Percentiles rank a stretch among this genome's conserved stretches.
These are phyloP conservation scores for Thelephora ganbajun DNA, from an alignment of 768 basidiomycete species.

Conservation along the genomic window DNA sequence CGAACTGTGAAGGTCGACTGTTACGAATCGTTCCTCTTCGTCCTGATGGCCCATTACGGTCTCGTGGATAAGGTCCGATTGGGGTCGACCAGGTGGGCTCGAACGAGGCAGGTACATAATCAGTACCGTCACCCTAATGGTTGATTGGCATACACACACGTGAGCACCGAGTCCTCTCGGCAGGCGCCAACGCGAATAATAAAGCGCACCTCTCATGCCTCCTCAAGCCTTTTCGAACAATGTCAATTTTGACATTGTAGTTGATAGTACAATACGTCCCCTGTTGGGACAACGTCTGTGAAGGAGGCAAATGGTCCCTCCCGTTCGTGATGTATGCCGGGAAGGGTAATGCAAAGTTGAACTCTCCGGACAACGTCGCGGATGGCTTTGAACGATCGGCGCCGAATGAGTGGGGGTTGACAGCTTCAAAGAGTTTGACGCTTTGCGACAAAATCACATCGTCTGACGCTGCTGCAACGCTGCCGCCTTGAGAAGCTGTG, in stretches of 20 bases:
- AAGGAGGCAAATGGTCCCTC: constrained; percentile 23
- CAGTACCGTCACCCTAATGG: constrained; percentile 12
- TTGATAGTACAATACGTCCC: constrained; percentile 18
- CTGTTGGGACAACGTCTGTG: constrained; percentile 19
- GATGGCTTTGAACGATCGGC: not conserved
- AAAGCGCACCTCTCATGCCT: constrained; percentile 24
- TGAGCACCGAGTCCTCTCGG: not conserved
- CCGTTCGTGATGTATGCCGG: constrained; percentile 20
- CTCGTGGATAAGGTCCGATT: constrained; percentile 18
- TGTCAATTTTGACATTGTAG: constrained; percentile 24
- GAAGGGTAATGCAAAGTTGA: constrained; percentile 25
- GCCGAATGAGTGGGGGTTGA: constrained; percentile 4
- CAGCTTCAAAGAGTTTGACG: constrained; percentile 15
- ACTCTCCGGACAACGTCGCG: constrained; percentile 11
- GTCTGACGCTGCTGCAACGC: constrained; percentile 13
- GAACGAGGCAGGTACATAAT: constrained; percentile 31
- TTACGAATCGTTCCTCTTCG: constrained; percentile 19
- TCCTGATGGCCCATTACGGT: constrained; percentile 11
- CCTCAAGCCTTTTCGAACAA: constrained; percentile 25
- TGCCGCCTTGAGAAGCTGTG: constrained; percentile 17
- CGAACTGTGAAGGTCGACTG: constrained; percentile 8
- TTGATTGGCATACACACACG: not conserved
- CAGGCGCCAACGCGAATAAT: not conserved
- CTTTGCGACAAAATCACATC: constrained; percentile 15
- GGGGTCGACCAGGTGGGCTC: constrained; percentile 20